phyloP scores from a whole-genome alignment of 768 basidiomycete genomes.

The Lepiota subincarnata region DNA sequence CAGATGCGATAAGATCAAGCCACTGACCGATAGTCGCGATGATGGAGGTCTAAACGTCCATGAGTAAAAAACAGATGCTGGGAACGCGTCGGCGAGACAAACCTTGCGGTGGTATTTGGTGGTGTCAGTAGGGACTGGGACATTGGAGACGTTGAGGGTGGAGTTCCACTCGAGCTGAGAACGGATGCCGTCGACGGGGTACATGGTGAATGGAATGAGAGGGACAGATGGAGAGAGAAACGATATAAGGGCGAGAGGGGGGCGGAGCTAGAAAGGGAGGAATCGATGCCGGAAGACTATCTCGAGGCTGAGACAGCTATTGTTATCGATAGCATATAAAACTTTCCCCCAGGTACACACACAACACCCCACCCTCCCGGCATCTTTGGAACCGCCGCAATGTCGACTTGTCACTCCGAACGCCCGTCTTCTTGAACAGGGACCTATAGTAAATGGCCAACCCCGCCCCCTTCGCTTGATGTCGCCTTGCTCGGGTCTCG shows the following conservation, averaged over 20 bases:
- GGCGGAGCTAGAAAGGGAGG: slow-evolving; percentile 20
- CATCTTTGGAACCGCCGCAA: too few relatives aligned
- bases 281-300: slow-evolving; percentile 17
- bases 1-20: slow-evolving; percentile 12
- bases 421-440: too few relatives aligned
- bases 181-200: slow-evolving; percentile 53
- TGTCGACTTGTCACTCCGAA: too few relatives aligned
- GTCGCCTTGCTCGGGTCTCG: too few relatives aligned
- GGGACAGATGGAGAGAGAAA: slow-evolving; percentile 16
- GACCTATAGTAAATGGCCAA: too few relatives aligned
- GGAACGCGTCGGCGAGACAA: slow-evolving; percentile 17
- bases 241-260: slow-evolving; percentile 12
- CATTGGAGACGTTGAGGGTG: slow-evolving; percentile 67
- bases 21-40: slow-evolving; percentile 93
- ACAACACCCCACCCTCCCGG: too few relatives aligned
- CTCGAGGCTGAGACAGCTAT: not conserved
- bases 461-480: too few relatives aligned
- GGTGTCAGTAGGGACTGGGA: slow-evolving; percentile 66
- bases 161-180: slow-evolving; percentile 95
- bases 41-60: slow-evolving; percentile 75
- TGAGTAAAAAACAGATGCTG: slow-evolving; percentile 11
- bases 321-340: slow-evolving; percentile 24
- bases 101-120: slow-evolving; percentile 94
- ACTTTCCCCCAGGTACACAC: not conserved
- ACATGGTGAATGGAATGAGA: slow-evolving; percentile 39